These are phyloP conservation scores for Ilyonectria destructans DNA, from an alignment of 2,329 filamentous ascomycete genomes.

Conservation along the genomic window DNA sequence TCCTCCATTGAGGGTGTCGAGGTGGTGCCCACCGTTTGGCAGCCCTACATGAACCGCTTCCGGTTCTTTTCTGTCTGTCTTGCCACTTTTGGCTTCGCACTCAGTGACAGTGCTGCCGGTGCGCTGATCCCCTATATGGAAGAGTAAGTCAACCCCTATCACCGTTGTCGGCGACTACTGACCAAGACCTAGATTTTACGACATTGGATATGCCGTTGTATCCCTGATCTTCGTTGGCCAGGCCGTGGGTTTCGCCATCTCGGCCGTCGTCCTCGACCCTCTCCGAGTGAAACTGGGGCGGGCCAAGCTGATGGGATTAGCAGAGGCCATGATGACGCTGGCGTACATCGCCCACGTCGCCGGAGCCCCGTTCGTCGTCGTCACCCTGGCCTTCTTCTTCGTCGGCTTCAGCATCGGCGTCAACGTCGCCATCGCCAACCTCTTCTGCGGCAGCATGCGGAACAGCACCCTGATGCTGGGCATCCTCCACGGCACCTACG, in stretches of 20 bases:
- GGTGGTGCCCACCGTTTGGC: slow-evolving; percentile 70
- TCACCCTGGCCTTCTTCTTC: slow-evolving; percentile 80
- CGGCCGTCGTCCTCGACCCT: slow-evolving; percentile 79
- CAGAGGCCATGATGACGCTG: slow-evolving; percentile 69
- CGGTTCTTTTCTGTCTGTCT: slow-evolving; percentile 76
- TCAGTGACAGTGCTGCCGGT: slow-evolving; percentile 84
- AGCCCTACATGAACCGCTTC: slow-evolving; percentile 79
- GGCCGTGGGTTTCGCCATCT: slow-evolving; percentile 82
- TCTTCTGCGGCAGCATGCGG: slow-evolving; percentile 70
- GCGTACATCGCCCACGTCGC: slow-evolving; percentile 78
- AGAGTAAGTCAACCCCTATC: slow-evolving; percentile 55
- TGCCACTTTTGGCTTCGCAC: slow-evolving; percentile 78
- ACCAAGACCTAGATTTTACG: slow-evolving; percentile 69
- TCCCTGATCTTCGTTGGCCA: slow-evolving; percentile 88
- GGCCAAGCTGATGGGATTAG: slow-evolving; percentile 74
- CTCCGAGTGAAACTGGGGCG: slow-evolving; percentile 77
- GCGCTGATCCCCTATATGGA: slow-evolving; percentile 89
- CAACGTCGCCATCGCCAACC: slow-evolving; percentile 72
- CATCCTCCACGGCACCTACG: slow-evolving; percentile 78
- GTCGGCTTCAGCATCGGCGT: slow-evolving; percentile 73
- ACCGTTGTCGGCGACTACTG: background rate
- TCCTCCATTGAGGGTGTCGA: slow-evolving; percentile 58
- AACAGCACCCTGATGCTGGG: slow-evolving; percentile 73
- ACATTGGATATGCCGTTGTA: slow-evolving; percentile 83
- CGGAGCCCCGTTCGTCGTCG: slow-evolving; percentile 79